These are phyloP conservation scores for Cyclotella kingstonii DNA, from an alignment of 108 stramenopile genomes.

Conservation along the genomic window DNA sequence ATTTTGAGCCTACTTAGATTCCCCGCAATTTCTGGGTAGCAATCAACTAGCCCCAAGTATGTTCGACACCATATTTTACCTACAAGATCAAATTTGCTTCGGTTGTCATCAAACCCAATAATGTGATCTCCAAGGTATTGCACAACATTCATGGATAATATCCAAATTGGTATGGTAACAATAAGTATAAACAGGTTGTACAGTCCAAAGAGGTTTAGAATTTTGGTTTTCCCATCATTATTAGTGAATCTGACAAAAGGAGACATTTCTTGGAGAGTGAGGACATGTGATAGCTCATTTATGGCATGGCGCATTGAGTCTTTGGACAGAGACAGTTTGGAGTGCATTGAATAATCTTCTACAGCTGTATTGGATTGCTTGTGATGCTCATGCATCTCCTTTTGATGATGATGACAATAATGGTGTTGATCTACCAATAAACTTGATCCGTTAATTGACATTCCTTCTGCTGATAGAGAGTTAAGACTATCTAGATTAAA, in stretches of 20 bases:
- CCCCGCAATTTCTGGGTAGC: conserved; percentile 58
- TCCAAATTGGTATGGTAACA: conserved; percentile 62
- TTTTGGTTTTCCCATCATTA: conserved; percentile 41
- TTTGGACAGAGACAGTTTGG: too few relatives aligned
- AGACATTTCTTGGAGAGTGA: conserved; percentile 33
- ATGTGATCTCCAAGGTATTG: conserved; percentile 31
- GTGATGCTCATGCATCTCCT: too few relatives aligned
- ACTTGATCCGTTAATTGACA: too few relatives aligned
- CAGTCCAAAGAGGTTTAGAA: conserved; percentile 61
- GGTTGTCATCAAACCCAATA: conserved; percentile 53
- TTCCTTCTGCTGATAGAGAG: too few relatives aligned
- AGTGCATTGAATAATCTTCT: too few relatives aligned
- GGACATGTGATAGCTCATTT: conserved; percentile 37
- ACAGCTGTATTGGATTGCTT: too few relatives aligned
- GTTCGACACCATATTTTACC: conserved; percentile 73
- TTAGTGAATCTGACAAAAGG: conserved; percentile 33
- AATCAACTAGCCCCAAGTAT: conserved; percentile 59
- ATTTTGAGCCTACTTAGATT: conserved; percentile 40
- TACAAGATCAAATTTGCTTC: conserved; percentile 60
- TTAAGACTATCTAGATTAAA: too few relatives aligned
- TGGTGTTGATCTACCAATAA: too few relatives aligned
- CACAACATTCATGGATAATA: conserved; percentile 47
- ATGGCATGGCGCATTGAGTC: too few relatives aligned
- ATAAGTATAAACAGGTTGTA: conserved; percentile 50
- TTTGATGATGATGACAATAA: too few relatives aligned